phyloP scores from a whole-genome alignment of 2,329 filamentous ascomycete species.

The Phoma sp. region DNA sequence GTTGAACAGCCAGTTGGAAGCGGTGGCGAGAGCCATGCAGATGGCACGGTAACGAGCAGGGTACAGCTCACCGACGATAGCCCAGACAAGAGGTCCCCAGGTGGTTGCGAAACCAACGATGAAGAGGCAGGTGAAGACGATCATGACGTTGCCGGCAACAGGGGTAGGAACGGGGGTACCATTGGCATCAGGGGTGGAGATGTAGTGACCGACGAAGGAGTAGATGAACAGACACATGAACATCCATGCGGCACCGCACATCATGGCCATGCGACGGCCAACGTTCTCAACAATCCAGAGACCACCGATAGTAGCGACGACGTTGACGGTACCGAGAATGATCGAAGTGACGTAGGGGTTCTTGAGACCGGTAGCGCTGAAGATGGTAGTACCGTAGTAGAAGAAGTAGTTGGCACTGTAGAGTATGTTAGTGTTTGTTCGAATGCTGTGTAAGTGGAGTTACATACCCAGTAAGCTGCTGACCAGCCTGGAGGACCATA shows the following conservation, averaged over 20 bases:
- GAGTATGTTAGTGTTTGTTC: not conserved
- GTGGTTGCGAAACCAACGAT: slow-evolving; percentile 71
- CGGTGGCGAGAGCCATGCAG: slow-evolving; percentile 53
- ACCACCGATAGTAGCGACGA: slow-evolving; percentile 53
- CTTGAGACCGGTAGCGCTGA: slow-evolving; percentile 48
- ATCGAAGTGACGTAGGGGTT: slow-evolving; percentile 56
- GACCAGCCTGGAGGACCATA: slow-evolving; percentile 67
- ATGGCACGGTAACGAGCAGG: slow-evolving; percentile 61
- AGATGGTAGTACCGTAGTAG: slow-evolving; percentile 57
- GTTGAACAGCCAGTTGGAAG: slow-evolving; percentile 55
- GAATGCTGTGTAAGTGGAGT: not conserved
- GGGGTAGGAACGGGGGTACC: slow-evolving; percentile 43
- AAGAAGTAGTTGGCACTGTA: slow-evolving; percentile 69
- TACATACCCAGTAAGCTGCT: slow-evolving; percentile 64
- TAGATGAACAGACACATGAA: slow-evolving; percentile 64
- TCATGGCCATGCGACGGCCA: slow-evolving; percentile 55
- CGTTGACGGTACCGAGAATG: slow-evolving; percentile 59
- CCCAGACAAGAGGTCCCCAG: slow-evolving; percentile 76
- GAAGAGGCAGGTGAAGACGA: slow-evolving; percentile 73
- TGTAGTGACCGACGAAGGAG: slow-evolving; percentile 54
- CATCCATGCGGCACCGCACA: slow-evolving; percentile 56
- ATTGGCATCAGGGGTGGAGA: slow-evolving; percentile 35
- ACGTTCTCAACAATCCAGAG: slow-evolving; percentile 56
- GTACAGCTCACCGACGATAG: slow-evolving; percentile 70
- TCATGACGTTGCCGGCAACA: slow-evolving; percentile 63